Percentiles rank a stretch among this genome's conserved stretches.
phyloP scores from a whole-genome alignment of 306 rosid species.

The Prunus fruticosa region DNA sequence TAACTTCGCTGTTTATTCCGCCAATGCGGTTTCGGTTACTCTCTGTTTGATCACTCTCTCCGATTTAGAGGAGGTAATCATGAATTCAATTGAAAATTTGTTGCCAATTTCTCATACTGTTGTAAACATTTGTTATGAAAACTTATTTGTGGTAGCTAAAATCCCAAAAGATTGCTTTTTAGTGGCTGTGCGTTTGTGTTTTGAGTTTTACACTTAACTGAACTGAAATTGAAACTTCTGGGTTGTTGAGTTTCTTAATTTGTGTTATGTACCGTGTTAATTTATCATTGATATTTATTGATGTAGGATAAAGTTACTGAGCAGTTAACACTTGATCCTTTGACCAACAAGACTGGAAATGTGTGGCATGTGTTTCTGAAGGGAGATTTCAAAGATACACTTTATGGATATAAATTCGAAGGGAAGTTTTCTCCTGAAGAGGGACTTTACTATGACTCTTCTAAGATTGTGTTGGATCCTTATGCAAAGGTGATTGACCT shows the following conservation, averaged over 20 bases:
- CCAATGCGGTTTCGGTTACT: slow-evolving; percentile 58
- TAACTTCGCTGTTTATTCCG: slow-evolving; percentile 72
- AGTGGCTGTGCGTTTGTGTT: not conserved
- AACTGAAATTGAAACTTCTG: not conserved
- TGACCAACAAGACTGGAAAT: slow-evolving; percentile 67
- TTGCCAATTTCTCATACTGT: not conserved
- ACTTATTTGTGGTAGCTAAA: not conserved
- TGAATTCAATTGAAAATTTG: not conserved
- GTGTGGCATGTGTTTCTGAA: slow-evolving; percentile 85
- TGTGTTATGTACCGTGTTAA: not conserved
- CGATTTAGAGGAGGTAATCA: slow-evolving; percentile 55
- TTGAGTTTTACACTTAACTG: not conserved
- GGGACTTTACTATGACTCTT: slow-evolving; percentile 68
- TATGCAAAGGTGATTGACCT: slow-evolving; percentile 76
- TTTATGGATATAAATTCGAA: slow-evolving; percentile 76
- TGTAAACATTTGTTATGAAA: not conserved
- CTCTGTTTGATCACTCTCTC: slow-evolving; percentile 66
- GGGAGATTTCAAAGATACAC: slow-evolving; percentile 78
- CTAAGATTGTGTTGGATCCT: slow-evolving; percentile 76
- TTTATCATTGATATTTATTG: slow-evolving; percentile 9
- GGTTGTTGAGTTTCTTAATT: not conserved
- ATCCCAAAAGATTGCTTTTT: not conserved
- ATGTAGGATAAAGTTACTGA: slow-evolving; percentile 75
- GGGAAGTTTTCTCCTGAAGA: slow-evolving; percentile 67
- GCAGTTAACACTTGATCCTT: slow-evolving; percentile 62